Percentiles rank a stretch among this genome's conserved stretches.
Evolutionary conservation across 306 rosid genomes (phyloP).

Genomic region (Lathyrus tuberosus): DNA sequence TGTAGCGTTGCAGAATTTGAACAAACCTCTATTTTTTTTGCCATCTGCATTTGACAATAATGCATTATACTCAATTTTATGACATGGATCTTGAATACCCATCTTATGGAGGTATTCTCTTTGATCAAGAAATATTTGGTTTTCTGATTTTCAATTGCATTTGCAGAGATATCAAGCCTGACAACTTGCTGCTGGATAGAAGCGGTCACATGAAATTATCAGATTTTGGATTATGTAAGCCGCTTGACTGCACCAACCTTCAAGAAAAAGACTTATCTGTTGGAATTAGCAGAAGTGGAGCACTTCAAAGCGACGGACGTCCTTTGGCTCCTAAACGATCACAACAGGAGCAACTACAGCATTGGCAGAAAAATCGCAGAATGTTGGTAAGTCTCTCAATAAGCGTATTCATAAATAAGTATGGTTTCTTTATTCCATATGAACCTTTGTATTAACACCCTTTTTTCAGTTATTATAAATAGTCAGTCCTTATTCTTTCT

Average conservation of each 20-base stretch:
- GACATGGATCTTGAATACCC: neutral
- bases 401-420: conserved; percentile 32
- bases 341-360: conserved; percentile 78
- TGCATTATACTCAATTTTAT: conserved; percentile 22
- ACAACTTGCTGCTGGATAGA: conserved; percentile 78
- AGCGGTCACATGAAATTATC: conserved; percentile 86
- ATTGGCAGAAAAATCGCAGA: conserved; percentile 86
- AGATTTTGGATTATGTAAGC: conserved; percentile 90
- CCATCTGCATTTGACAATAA: neutral
- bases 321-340: conserved; percentile 54
- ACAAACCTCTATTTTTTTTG: neutral
- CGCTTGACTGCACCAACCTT: conserved; percentile 74
- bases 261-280: conserved; percentile 89
- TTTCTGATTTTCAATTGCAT: conserved; percentile 33
- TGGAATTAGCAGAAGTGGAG: conserved; percentile 80
- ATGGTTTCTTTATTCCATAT: conserved; percentile 33
- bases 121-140: conserved; percentile 30
- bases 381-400: conserved; percentile 60
- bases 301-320: conserved; percentile 88
- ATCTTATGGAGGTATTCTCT: conserved; percentile 30
- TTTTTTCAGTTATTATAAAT: conserved; percentile 1
- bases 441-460: conserved; percentile 1
- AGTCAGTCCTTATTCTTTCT: neutral
- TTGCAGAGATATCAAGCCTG: conserved; percentile 90
- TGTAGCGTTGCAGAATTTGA: neutral